Conservation (phyloP, 345 rosid genomes). For the Isatis tinctoria region DNA sequence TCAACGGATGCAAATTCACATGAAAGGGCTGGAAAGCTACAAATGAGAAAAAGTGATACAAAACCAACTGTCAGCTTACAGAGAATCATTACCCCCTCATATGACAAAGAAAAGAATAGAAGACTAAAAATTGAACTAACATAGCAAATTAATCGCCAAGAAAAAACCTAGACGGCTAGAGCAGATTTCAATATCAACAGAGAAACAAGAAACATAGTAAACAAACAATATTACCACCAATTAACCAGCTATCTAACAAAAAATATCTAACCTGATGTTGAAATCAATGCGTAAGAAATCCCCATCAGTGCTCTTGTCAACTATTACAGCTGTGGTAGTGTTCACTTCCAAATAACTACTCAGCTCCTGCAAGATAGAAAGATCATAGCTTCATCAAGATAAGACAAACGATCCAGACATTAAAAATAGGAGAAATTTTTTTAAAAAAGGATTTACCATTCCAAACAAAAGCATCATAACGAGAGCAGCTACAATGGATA, state of each 20-base stretch:
- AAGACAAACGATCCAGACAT: not conserved
- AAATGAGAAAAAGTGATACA: conserved; percentile 18
- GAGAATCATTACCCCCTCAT: not conserved
- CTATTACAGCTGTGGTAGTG: conserved; percentile 79
- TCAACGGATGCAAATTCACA: conserved; percentile 98
- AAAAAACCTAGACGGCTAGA: not conserved
- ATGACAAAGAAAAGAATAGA: not conserved
- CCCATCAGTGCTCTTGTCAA: conserved; percentile 91
- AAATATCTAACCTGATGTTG: conserved; percentile 58
- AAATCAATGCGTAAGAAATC: conserved; percentile 91
- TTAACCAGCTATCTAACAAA: not conserved
- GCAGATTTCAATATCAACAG: not conserved
- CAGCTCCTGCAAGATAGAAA: conserved; percentile 56
- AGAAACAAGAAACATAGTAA: not conserved
- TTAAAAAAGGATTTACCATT: conserved; percentile 59
- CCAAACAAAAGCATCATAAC: conserved; percentile 92
- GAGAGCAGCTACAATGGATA: conserved; percentile 84
- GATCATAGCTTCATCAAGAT: conserved; percentile 1
- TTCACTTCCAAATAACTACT: conserved; percentile 67
- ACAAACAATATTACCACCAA: not conserved
- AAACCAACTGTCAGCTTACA: not conserved
- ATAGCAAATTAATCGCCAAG: not conserved
- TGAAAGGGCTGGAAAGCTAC: conserved; percentile 94
- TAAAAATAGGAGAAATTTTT: too few species aligned
- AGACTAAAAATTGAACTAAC: not conserved